Percentiles rank a stretch among this genome's conserved stretches.
phyloP scores from a whole-genome alignment of 495 filamentous ascomycete species.

The Lophiostoma macrostomum region DNA sequence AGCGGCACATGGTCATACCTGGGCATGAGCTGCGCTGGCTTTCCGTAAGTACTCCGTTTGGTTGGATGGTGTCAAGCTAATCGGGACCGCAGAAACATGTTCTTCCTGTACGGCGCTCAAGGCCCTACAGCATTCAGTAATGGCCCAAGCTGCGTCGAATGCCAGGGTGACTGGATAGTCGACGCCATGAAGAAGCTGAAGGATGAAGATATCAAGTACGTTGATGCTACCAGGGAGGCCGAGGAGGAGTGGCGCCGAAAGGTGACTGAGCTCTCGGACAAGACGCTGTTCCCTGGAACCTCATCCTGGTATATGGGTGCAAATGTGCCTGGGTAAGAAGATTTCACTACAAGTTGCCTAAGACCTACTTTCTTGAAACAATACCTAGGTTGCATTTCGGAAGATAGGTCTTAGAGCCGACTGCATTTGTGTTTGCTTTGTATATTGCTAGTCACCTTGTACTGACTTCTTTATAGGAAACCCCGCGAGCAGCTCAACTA shows the following conservation, averaged over 20 bases:
- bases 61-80: not conserved
- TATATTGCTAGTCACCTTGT: too few relatives aligned
- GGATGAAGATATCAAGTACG: conserved; percentile 43
- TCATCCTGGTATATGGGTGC: conserved; percentile 43
- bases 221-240: conserved; percentile 47
- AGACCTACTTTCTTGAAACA: too few relatives aligned
- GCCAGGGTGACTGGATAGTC: conserved; percentile 52
- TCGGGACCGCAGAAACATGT: conserved; percentile 45
- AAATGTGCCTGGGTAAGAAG: conserved; percentile 51
- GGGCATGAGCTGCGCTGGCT: conserved; percentile 48
- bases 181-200: conserved; percentile 46
- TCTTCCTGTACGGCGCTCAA: conserved; percentile 52
- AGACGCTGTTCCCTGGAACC: conserved; percentile 49
- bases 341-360: too few relatives aligned
- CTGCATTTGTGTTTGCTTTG: too few relatives aligned
- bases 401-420: too few relatives aligned
- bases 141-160: conserved; percentile 49
- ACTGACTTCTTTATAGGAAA: too few relatives aligned
- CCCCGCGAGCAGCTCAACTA: conserved; percentile 46
- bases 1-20: conserved; percentile 48
- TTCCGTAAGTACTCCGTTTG: conserved; percentile 36
- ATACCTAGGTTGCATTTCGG: too few relatives aligned
- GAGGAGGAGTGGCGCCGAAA: conserved; percentile 49
- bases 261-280: conserved; percentile 41
- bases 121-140: conserved; percentile 51